Percentiles rank a stretch among this genome's conserved stretches.
Evolutionary conservation across 2,329 filamentous ascomycete genomes (phyloP).

Genomic region (Fusarium pseudoanthophilum): DNA sequence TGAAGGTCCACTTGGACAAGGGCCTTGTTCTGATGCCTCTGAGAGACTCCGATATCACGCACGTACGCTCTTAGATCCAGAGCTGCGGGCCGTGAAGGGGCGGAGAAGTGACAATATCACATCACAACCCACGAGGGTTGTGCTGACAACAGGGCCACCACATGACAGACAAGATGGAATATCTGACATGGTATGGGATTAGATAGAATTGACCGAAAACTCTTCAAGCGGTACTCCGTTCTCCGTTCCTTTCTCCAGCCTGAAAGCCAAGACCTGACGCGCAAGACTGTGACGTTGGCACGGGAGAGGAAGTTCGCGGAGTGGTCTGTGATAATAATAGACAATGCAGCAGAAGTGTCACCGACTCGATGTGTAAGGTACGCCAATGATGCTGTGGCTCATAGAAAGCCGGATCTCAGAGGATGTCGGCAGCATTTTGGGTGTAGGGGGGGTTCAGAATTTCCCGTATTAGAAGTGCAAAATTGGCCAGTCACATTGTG

Average conservation of each 20-base stretch:
- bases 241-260: slow-evolving; percentile 13
- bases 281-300: slow-evolving; percentile 23
- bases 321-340: slow-evolving; percentile 20
- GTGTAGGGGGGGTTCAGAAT: slow-evolving; percentile 9
- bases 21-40: slow-evolving; percentile 24
- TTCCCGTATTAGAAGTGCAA: slow-evolving; percentile 13
- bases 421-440: neutral
- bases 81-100: slow-evolving; percentile 21
- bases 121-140: slow-evolving; percentile 21
- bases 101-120: slow-evolving; percentile 31
- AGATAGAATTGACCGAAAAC: slow-evolving; percentile 10
- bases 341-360: neutral
- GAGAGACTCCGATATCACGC: slow-evolving; percentile 12
- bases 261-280: slow-evolving; percentile 24
- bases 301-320: slow-evolving; percentile 7
- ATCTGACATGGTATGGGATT: slow-evolving; percentile 24
- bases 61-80: slow-evolving; percentile 11
- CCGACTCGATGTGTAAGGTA: neutral
- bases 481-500: slow-evolving; percentile 10
- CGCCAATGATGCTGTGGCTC: slow-evolving; percentile 38
- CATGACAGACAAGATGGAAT: slow-evolving; percentile 17
- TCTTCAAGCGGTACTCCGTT: slow-evolving; percentile 14
- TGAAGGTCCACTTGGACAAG: slow-evolving; percentile 23
- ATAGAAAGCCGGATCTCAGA: neutral
- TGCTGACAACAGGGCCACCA: slow-evolving; percentile 25